Evolutionary conservation across 441 rosid species (phyloP), one percentile per base, ranked within the genome.

Genomic region (Francoa sonchifolia): DNA sequence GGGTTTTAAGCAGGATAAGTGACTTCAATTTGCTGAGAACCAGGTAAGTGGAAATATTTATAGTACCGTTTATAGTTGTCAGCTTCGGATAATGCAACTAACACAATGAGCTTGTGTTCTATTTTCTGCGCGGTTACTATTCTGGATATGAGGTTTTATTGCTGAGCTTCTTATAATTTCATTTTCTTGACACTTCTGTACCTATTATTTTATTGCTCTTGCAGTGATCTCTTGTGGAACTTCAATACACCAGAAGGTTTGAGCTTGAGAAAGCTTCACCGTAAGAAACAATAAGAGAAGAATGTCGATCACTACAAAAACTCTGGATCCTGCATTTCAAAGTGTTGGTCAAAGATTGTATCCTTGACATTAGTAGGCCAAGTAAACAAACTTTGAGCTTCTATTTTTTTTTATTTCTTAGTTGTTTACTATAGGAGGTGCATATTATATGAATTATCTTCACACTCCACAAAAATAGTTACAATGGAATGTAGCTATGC

Each of bases 261-360:
- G 28, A 33, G 55, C 48, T 47, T 55, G 12, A 17, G 47, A 45
- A 44, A 30, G 25, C 50, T 51, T 41, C 36, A 49, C 35, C 48
- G 33, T 2, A 34, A 34, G 50, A 47, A 45, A 40, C 58, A 49
- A 35, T 49, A 31, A 26, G 42, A 58, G 55, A 52, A 70, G 39
- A 38, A 90, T 92, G 99, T 80, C 98, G 55, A 72, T 71, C 57
- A 57, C 98, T 40, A 50, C 73, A 28, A 86, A 92, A 67, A 63
- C 63, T 42, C 51, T 78, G 69, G 99, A 92, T 67, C 94, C 95
- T 62, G 94, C 94, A 29, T 92, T 92, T 65, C 96, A 82, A 54
- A 95, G 96, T 61, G 84, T 62, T 19, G 99, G 99, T 12, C 95
- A 86, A 67, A 83, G 79, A 77, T 54, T 62, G 99, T 86, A 90